A percentile compares a stretch with the other conserved stretches of the same genome.
These are phyloP conservation scores for Penicillium sp. DNA, from an alignment of 2,329 filamentous ascomycete genomes.

Conservation along the genomic window DNA sequence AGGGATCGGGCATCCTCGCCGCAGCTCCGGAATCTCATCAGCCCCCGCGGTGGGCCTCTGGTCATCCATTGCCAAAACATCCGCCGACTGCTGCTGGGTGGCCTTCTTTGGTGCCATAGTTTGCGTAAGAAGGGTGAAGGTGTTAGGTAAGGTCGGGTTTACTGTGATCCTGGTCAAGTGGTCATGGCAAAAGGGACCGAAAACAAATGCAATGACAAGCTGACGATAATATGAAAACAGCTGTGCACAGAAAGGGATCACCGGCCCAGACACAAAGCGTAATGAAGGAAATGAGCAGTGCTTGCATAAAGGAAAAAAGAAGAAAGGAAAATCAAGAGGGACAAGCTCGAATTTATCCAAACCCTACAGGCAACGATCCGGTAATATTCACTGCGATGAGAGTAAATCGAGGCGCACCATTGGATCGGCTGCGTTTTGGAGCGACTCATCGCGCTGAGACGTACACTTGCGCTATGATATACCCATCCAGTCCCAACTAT, in stretches of 20 bases:
- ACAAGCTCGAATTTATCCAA: background rate
- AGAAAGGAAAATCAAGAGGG: no score
- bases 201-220: background rate
- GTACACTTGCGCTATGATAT: background rate
- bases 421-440: background rate
- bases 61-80: background rate
- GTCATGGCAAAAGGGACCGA: background rate
- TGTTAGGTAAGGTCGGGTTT: background rate
- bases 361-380: background rate
- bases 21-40: slow-evolving; percentile 25
- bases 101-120: background rate
- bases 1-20: slow-evolving; percentile 9
- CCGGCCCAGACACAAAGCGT: background rate
- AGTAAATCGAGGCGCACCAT: background rate
- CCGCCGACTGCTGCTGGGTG: background rate
- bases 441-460: background rate
- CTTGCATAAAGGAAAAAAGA: background rate
- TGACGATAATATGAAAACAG: background rate
- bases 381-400: background rate
- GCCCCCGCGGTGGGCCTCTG: slow-evolving; percentile 2
- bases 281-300: background rate
- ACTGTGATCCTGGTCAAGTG: background rate
- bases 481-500: background rate
- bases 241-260: background rate
- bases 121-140: background rate